These are phyloP conservation scores for Escovopsis sp. DNA, from an alignment of 2,329 filamentous ascomycete species.

Conservation along the genomic window DNA sequence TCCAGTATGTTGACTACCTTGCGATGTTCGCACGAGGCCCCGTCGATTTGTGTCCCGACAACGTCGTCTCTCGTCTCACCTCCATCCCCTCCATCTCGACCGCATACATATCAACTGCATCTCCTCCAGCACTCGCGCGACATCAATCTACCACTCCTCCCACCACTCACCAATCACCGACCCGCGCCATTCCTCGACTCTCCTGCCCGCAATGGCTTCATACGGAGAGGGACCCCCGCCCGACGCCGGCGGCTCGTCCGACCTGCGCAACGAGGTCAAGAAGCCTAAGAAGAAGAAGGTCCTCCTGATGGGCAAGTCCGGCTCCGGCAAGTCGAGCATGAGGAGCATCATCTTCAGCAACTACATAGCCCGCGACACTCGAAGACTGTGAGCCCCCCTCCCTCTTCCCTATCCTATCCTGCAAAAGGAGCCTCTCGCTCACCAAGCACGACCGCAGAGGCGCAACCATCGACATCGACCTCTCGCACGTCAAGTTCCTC, in stretches of 20 bases:
- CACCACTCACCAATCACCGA: neutral
- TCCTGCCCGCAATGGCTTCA: conserved; percentile 16
- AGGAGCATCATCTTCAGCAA: conserved; percentile 98
- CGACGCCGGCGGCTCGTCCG: conserved; percentile 14
- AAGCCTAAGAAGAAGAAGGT: conserved; percentile 79
- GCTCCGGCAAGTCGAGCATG: conserved; percentile 97
- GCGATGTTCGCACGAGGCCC: no score
- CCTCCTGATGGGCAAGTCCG: conserved; percentile 85
- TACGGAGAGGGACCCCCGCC: conserved; percentile 18
- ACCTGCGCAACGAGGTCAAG: conserved; percentile 37
- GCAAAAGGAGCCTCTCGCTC: neutral
- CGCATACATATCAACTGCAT: neutral
- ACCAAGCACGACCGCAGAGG: conserved; percentile 33
- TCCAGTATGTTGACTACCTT: neutral
- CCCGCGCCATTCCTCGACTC: neutral
- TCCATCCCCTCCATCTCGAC: neutral
- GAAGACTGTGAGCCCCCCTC: conserved; percentile 47
- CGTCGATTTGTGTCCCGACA: no score
- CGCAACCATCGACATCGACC: conserved; percentile 95
- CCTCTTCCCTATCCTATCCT: neutral
- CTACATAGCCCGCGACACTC: conserved; percentile 91
- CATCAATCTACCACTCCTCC: no score
- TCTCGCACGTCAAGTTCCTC: conserved; percentile 97
- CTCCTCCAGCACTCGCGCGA: neutral
- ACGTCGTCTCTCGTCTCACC: no score